Percentiles rank a stretch among this genome's conserved stretches.
These are phyloP conservation scores for Cryphonectria parasitica DNA, from an alignment of 2,329 filamentous ascomycete species.

Conservation along the genomic window DNA sequence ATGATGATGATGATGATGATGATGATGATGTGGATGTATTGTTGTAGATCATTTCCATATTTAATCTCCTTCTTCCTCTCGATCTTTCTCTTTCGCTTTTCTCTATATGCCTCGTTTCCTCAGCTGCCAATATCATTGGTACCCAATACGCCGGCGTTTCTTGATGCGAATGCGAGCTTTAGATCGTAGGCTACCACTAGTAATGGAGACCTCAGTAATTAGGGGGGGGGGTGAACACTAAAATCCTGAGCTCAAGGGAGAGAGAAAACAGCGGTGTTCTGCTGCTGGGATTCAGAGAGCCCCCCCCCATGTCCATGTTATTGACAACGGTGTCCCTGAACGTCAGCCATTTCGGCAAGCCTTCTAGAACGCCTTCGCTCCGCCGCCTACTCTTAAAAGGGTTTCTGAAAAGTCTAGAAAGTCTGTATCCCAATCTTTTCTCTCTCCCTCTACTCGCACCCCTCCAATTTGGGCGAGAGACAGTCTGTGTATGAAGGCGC, in stretches of 20 bases:
- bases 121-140: background rate
- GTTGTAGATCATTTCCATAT: background rate
- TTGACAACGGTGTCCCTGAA: background rate
- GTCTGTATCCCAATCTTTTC: too few relatives aligned
- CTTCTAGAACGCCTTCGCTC: slow-evolving; percentile 17
- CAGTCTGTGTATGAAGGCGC: background rate
- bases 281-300: background rate
- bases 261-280: background rate
- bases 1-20: too few relatives aligned
- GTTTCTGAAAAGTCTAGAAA: background rate
- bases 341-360: slow-evolving; percentile 19
- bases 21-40: too few relatives aligned
- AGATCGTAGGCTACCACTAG: background rate
- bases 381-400: background rate
- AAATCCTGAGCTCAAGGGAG: background rate
- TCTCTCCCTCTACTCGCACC: too few relatives aligned
- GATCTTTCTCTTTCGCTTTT: too few relatives aligned
- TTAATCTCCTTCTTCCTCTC: background rate
- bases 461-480: background rate
- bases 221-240: background rate
- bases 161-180: slow-evolving; percentile 21
- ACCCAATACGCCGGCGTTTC: slow-evolving; percentile 13
- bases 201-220: background rate
- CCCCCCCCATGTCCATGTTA: too few relatives aligned
- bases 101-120: too few relatives aligned